phyloP scores from a whole-genome alignment of 2,329 filamentous ascomycete species.

The Beauveria rudraprayagi region DNA sequence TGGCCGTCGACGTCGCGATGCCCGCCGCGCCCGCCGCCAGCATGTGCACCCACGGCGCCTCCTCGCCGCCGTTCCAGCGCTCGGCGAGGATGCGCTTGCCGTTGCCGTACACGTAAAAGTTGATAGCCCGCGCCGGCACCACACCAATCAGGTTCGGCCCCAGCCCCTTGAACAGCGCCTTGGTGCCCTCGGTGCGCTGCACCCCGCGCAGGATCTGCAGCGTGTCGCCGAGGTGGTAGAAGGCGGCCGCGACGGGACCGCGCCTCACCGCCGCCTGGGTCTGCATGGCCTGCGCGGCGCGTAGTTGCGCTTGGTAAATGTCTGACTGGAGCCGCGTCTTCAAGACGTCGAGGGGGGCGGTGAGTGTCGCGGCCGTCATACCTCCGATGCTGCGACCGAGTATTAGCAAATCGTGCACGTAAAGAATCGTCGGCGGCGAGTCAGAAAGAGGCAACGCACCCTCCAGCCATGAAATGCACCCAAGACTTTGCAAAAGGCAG shows the following conservation, averaged over 20 bases:
- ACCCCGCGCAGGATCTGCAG: conserved; percentile 78
- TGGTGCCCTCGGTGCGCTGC: conserved; percentile 71
- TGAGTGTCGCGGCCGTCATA: conserved; percentile 88
- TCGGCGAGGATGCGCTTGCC: conserved; percentile 75
- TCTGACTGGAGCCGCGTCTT: conserved; percentile 92
- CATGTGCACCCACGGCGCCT: conserved; percentile 71
- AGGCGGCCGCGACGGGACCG: conserved; percentile 55
- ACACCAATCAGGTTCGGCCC: conserved; percentile 86
- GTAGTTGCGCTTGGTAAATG: conserved; percentile 82
- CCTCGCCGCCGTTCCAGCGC: conserved; percentile 60
- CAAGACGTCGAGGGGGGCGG: conserved; percentile 85
- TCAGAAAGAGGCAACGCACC: conserved; percentile 44
- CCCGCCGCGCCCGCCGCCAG: conserved; percentile 69
- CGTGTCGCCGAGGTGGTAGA: conserved; percentile 76
- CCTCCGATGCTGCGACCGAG: conserved; percentile 59
- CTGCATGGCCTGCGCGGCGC: conserved; percentile 55
- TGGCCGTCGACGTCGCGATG: conserved; percentile 79
- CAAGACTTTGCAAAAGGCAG: conserved; percentile 66
- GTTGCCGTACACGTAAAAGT: conserved; percentile 91
- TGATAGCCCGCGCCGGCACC: conserved; percentile 82
- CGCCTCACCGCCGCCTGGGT: conserved; percentile 42
- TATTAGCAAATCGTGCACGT: conserved; percentile 13
- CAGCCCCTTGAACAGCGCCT: conserved; percentile 86
- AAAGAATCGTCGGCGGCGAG: not conserved
- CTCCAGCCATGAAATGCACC: conserved; percentile 88